Evolutionary conservation across 352 stramenopile species (phyloP).

Genomic region (Phytophthora ohioensis): DNA sequence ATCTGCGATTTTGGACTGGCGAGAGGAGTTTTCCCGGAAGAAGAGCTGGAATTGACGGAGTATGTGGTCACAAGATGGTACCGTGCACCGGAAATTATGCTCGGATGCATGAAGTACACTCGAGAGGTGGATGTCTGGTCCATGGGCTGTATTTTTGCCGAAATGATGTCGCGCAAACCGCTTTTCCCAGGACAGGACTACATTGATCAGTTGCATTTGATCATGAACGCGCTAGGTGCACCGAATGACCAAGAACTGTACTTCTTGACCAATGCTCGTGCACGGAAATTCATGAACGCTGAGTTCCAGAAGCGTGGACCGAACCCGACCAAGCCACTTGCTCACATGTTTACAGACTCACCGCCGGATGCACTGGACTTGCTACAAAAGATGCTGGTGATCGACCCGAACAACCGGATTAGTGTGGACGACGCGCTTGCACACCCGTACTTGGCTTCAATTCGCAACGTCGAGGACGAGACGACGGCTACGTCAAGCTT

Average conservation of each 20-base stretch:
- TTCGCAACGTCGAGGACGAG: constrained; percentile 92
- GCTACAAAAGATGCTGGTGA: constrained; percentile 93
- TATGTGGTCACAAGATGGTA: constrained; percentile 96
- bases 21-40: constrained; percentile 80
- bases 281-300: constrained; percentile 87
- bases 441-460: constrained; percentile 90
- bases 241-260: constrained; percentile 94
- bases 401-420: constrained; percentile 92
- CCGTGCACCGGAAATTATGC: constrained; percentile 84
- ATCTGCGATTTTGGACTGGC: constrained; percentile 92
- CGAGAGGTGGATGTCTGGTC: constrained; percentile 94
- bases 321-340: constrained; percentile 69
- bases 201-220: constrained; percentile 97
- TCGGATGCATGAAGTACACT: constrained; percentile 90
- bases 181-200: constrained; percentile 97
- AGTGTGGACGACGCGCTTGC: constrained; percentile 92
- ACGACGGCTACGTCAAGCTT: constrained; percentile 75
- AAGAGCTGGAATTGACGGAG: constrained; percentile 78
- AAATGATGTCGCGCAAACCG: constrained; percentile 97
- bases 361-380: constrained; percentile 83
- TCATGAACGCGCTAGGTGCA: constrained; percentile 97
- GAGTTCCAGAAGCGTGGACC: constrained; percentile 80
- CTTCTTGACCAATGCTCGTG: constrained; percentile 95
- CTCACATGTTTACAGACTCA: constrained; percentile 79
- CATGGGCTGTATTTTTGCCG: constrained; percentile 99